These are phyloP conservation scores for Gyrodon lividus DNA, from an alignment of 768 basidiomycete species.

Conservation along the genomic window DNA sequence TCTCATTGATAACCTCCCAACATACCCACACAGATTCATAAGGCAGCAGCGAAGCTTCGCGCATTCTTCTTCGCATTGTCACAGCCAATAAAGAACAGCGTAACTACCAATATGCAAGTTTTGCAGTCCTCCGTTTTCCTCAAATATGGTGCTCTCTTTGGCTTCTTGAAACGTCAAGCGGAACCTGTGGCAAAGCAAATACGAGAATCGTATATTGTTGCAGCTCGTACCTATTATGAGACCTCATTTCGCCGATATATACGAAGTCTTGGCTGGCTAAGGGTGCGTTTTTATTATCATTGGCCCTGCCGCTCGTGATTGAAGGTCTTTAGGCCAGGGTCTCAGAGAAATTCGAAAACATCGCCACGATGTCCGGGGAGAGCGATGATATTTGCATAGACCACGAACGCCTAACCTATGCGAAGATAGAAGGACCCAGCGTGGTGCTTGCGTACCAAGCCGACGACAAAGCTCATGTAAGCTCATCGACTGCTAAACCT, in stretches of 20 bases:
- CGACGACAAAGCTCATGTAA: constrained; percentile 83
- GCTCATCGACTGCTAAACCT: constrained; percentile 27
- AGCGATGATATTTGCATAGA: constrained; percentile 41
- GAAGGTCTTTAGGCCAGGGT: constrained; percentile 52
- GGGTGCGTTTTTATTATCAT: constrained; percentile 42
- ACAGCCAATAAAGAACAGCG: constrained; percentile 75
- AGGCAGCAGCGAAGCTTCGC: constrained; percentile 91
- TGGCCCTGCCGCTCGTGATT: background rate
- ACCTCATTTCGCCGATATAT: constrained; percentile 91
- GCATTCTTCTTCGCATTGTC: constrained; percentile 82
- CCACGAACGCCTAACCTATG: constrained; percentile 59
- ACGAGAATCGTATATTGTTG: constrained; percentile 79
- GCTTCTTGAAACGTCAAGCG: constrained; percentile 83
- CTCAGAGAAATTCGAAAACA: constrained; percentile 65
- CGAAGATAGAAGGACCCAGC: constrained; percentile 75
- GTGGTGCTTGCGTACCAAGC: constrained; percentile 85
- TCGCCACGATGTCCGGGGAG: constrained; percentile 49
- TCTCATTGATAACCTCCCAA: background rate
- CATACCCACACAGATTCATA: constrained; percentile 3
- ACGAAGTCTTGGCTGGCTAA: constrained; percentile 75
- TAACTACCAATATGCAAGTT: constrained; percentile 91
- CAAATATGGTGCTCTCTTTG: constrained; percentile 79
- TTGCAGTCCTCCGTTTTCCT: constrained; percentile 85
- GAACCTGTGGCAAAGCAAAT: constrained; percentile 81
- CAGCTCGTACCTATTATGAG: constrained; percentile 90